Base-by-base conservation (phyloP, 1,284 basidiomycete species). In the Ganoderma sp. region DNA sequence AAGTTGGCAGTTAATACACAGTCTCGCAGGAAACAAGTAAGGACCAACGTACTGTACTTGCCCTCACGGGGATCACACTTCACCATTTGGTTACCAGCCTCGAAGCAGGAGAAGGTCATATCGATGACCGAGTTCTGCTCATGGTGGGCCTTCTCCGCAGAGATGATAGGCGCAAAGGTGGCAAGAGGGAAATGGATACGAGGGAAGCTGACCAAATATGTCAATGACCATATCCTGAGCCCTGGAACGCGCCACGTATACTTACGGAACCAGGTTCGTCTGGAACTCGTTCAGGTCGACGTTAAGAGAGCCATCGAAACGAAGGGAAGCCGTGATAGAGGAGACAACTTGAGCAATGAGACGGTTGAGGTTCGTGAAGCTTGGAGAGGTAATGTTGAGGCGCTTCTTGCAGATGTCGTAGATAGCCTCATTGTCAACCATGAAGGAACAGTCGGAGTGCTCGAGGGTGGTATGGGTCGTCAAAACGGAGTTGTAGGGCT, bases 391-490 rank as follows among this genome's bases (percentile, higher is more conserved):
- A 78, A 96, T 93, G 77, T 88, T 89, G 68, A 96, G 85, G 81
- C 94, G 94, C 82, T 90, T 90, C 84, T 94, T 93, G 90, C 94
- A 97, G 76, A 97, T 98, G 81, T 98, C 96, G 86, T 98, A 97
- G 81, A 97, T 97, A 65, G 93, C 93, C 82, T 94, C 91, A 80
- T 97, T 97, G 81, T 97, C 95, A 71, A 97, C 96, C 95, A 98
- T 97, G 88, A 98, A 98, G 37, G 97, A 99, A 83, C 97, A 99
- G 85, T 99, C 97, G 37, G 96, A 98, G 86, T 99, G 97, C 85
- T 99, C 97, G 65, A 99, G 91, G 52, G 97, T 99, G 64, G 97
- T 99, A 85, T 99, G 97, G 59, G 97, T 99, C 71, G 97, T 99
- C 78, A 99, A 84, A 71, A 99, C 96, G 60, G 97, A 97, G 88